Base-by-base conservation (phyloP, 2,329 filamentous ascomycete species). In the Penicillium crustosum region DNA sequence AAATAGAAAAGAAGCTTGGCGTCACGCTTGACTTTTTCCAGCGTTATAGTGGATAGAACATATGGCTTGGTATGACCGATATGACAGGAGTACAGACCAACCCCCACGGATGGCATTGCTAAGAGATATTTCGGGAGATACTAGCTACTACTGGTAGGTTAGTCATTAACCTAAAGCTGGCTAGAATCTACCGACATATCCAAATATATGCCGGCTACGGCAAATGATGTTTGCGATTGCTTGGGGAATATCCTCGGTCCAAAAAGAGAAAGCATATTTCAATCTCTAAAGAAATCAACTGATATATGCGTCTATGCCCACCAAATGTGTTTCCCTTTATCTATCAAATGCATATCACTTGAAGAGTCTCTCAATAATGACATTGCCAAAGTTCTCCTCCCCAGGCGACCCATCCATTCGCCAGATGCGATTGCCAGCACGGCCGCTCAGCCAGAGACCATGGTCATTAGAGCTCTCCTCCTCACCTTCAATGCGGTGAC, bases 381-480 rank as follows among this genome's bases (percentile, higher is more conserved):
- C 80, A 36, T 80, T 79, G 36, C 86, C 89, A 78, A 93, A 91
- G 41, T 78, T 75, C 8, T 86, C 81, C 65, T 84, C 82, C 2
- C 88, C 91, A 0, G 90, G 91, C 62, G 89, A 84, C 50, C 70
- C 73, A 49, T 90, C 81, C 73, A 93, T 88, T 70, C 91, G 84
- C 74, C 86, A 84, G 62, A 99, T 83, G 54, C 90, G 83, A 77
- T 97, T 99, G 6, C 93, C 92, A 68, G 85, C 87, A 63, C 78
- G 80, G 15, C 77, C 73, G 72, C 88, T 91, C 69, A 94, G 74
- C 94, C 94, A 97, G 52, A 88, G 79, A 66, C 84, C 75, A 75
- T 86, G 80, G 73, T 97, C 93, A 41, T 88, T 89, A 0, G 87
- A 81, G 31, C 87, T 82, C 64, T 83, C 82, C 44, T 80, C 78